A percentile compares a stretch with the other conserved stretches of the same genome.
Evolutionary conservation across 2,329 filamentous ascomycete species (phyloP).

Genomic region (Huntiella bhutanensis): DNA sequence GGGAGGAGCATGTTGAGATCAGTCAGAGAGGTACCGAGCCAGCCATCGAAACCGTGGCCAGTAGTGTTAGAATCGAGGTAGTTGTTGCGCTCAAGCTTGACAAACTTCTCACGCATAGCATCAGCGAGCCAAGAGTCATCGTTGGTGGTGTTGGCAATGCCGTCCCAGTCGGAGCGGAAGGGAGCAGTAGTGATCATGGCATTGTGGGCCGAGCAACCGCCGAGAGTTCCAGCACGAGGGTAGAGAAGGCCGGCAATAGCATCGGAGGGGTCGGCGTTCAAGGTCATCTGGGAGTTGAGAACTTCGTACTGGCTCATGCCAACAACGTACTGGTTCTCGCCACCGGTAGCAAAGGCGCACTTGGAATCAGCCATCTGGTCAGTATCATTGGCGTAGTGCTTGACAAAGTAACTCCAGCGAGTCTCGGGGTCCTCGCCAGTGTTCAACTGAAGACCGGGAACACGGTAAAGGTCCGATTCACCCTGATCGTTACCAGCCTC

Average conservation of each 20-base stretch:
- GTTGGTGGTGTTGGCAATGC: slow-evolving; percentile 23
- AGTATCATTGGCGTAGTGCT: slow-evolving; percentile 30
- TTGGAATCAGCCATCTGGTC: slow-evolving; percentile 29
- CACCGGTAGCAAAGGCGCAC: slow-evolving; percentile 13
- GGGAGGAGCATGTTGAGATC: slow-evolving; percentile 15
- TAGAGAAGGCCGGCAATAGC: slow-evolving; percentile 21
- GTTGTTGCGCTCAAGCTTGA: slow-evolving; percentile 24
- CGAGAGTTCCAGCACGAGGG: slow-evolving; percentile 21
- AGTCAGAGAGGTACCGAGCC: slow-evolving; percentile 16
- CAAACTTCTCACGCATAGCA: slow-evolving; percentile 24
- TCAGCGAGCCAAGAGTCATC: slow-evolving; percentile 23
- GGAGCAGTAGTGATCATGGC: slow-evolving; percentile 18
- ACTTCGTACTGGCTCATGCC: background rate
- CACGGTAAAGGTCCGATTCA: slow-evolving; percentile 14
- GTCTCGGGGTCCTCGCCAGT: slow-evolving; percentile 16
- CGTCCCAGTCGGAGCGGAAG: slow-evolving; percentile 19
- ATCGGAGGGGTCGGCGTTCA: slow-evolving; percentile 11
- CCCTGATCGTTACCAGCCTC: slow-evolving; percentile 39
- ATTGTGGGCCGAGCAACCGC: slow-evolving; percentile 20
- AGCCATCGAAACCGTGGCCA: slow-evolving; percentile 25
- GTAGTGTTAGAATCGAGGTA: slow-evolving; percentile 21
- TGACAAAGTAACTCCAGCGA: slow-evolving; percentile 41
- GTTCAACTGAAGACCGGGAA: slow-evolving; percentile 16
- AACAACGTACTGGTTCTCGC: slow-evolving; percentile 4
- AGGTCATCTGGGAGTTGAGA: background rate